Conservation (phyloP, 345 rosid genomes). For the Trapa incisa region DNA sequence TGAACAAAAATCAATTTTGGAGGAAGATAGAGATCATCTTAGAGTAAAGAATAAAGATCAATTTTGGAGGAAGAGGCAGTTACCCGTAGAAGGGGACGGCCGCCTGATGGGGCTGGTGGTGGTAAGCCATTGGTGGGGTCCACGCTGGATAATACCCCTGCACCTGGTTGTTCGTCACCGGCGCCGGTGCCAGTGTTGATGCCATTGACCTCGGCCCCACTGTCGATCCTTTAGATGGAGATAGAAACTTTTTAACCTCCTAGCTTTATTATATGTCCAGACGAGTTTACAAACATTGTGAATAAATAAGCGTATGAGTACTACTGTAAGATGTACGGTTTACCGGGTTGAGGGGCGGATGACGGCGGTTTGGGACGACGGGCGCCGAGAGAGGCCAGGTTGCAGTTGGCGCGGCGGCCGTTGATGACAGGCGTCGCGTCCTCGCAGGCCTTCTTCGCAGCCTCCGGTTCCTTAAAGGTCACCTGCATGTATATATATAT, state of each 20-base stretch:
- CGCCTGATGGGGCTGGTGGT: conserved; percentile 56
- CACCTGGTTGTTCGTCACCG: conserved; percentile 47
- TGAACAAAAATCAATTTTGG: too few species aligned
- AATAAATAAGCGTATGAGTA: not conserved
- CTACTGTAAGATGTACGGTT: not conserved
- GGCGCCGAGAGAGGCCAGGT: conserved; percentile 87
- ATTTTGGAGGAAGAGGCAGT: not conserved
- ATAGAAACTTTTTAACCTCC: too few species aligned
- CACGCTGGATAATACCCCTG: conserved; percentile 79
- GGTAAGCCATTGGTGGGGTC: conserved; percentile 32
- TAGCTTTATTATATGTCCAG: too few species aligned
- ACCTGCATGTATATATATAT: conserved; percentile 30
- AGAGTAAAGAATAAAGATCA: not conserved
- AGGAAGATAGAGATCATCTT: too few species aligned
- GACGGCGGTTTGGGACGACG: conserved; percentile 56
- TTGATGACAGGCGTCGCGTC: conserved; percentile 76
- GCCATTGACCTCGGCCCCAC: conserved; percentile 41
- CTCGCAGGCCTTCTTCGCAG: conserved; percentile 77
- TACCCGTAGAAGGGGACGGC: conserved; percentile 69
- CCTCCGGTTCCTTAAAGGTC: conserved; percentile 84
- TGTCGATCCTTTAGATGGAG: conserved; percentile 34
- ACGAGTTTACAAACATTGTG: too few species aligned
- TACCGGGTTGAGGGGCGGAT: conserved; percentile 6
- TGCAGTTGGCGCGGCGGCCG: conserved; percentile 94
- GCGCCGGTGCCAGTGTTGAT: conserved; percentile 15